Evolutionary conservation across 2,329 filamentous ascomycete species (phyloP), one percentile per base, ranked within the genome.

Genomic region (Pestalotiopsis sp.): DNA sequence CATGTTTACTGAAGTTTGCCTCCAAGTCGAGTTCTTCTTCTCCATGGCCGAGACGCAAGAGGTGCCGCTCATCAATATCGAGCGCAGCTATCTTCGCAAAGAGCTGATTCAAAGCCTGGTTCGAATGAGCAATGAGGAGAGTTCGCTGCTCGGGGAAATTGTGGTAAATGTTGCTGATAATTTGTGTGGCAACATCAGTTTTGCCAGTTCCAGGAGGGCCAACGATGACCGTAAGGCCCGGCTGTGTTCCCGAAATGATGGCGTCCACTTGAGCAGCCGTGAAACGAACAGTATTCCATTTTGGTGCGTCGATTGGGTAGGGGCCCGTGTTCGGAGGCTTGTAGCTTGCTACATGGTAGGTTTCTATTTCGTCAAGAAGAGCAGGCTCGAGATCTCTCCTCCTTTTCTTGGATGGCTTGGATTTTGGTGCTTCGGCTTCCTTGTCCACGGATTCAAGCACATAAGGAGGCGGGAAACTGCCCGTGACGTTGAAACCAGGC

Each of bases 81-180:
- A 99, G 85, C 4, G 92, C 93, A n/a, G 95, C 92, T 70, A 99
- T 99, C 83, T 99, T 99, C 75, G 97, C 93, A 82, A 99, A 99
- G 1, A 99, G 86, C 78, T 99, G 96, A 76, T 99, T 99, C 11
- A 99, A 85, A 2, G 96, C 97, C 80, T 99, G 97, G 77, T 99
- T 99, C 81, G 95, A 98, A 80, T 99, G 96, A 4, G 96, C 96
- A 72, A 99, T 90, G 56, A 99, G 89, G 20, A 99, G 84, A 0
- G 96, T 99, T 74, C 94, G 92, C 80, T 99, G 94, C 72, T 91
- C 86, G 7, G 96, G 95, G 78, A 98, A 99, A 81, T 98, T 97
- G 84, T 98, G 95, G 78, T 99, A 99, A 74, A 99, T 92, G 79
- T 98, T 98, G 83, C 93, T 98, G 82, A 99, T 99, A 78, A 98